These are phyloP conservation scores for Colletotrichum lindemuthianum DNA, from an alignment of 2,329 filamentous ascomycete genomes.

Conservation along the genomic window DNA sequence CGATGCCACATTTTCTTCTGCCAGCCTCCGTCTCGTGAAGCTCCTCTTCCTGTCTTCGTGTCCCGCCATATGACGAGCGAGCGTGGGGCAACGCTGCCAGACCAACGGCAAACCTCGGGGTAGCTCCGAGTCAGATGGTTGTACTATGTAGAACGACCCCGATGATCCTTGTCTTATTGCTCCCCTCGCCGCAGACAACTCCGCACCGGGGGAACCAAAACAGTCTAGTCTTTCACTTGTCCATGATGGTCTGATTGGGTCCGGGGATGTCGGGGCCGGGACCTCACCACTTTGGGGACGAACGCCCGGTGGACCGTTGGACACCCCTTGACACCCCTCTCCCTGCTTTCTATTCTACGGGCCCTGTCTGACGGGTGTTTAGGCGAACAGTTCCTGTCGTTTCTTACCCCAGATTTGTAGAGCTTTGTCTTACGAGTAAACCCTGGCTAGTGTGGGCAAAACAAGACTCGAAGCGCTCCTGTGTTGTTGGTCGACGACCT, in stretches of 20 bases:
- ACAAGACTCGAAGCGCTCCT: constrained; percentile 10
- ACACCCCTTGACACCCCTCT: constrained; percentile 3
- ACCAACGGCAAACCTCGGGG: constrained; percentile 18
- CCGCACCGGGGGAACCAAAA: constrained; percentile 11
- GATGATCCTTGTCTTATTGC: constrained; percentile 7
- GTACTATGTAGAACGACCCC: constrained; percentile 24
- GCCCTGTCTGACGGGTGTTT: constrained; percentile 4
- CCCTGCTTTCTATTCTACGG: constrained; percentile 4
- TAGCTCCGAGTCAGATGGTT: constrained; percentile 32
- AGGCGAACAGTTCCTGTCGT: constrained; percentile 4
- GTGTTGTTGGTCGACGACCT: constrained; percentile 14
- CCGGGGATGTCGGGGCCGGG: constrained; percentile 33
- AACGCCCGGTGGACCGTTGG: constrained; percentile 14
- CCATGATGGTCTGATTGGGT: constrained; percentile 6
- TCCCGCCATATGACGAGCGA: constrained; percentile 33
- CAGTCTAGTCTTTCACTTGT: constrained; percentile 18
- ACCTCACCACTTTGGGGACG: constrained; percentile 6
- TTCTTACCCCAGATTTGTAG: constrained; percentile 23
- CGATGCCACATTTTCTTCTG: constrained; percentile 13
- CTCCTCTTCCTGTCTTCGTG: not conserved
- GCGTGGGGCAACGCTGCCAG: constrained; percentile 16
- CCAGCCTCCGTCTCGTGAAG: constrained; percentile 28
- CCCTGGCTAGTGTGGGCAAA: constrained; percentile 18
- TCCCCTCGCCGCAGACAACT: constrained; percentile 15
- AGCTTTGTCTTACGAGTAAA: constrained; percentile 1